Evolutionary conservation across 495 filamentous ascomycete species (phyloP).

Genomic region (Penicillium tannophilum): DNA sequence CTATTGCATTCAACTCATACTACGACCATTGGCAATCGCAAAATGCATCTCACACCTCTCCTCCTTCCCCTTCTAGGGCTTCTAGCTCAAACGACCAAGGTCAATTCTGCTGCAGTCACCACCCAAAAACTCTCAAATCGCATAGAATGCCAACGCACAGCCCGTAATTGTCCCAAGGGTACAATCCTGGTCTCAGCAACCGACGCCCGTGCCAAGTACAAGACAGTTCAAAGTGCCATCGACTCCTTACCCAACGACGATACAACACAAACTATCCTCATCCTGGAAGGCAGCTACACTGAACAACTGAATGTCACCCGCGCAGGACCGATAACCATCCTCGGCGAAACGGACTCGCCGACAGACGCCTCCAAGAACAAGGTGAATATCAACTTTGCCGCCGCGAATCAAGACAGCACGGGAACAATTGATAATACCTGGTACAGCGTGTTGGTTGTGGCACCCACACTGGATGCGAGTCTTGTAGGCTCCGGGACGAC

Average conservation of each 20-base stretch:
- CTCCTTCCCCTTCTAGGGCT: constrained; percentile 15
- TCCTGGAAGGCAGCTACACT: constrained; percentile 55
- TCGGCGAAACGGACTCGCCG: constrained; percentile 52
- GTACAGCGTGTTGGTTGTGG: constrained; percentile 55
- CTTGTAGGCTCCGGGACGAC: constrained; percentile 58
- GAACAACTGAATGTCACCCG: constrained; percentile 65
- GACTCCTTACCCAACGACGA: constrained; percentile 55
- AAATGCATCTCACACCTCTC: background rate
- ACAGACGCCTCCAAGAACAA: constrained; percentile 42
- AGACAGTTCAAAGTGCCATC: constrained; percentile 54
- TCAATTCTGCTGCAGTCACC: background rate
- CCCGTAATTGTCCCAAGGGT: constrained; percentile 46
- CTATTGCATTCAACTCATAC: background rate
- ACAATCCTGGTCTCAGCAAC: constrained; percentile 50
- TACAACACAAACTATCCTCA: constrained; percentile 53
- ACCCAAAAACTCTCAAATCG: background rate
- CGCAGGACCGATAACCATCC: constrained; percentile 54
- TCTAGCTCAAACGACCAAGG: constrained; percentile 9
- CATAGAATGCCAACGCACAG: constrained; percentile 20
- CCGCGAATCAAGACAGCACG: constrained; percentile 48
- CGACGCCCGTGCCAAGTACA: constrained; percentile 41
- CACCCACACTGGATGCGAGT: constrained; percentile 57
- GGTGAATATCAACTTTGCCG: constrained; percentile 53
- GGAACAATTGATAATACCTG: constrained; percentile 57
- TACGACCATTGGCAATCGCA: background rate